Evolutionary conservation across 305 asterid genomes (phyloP).

Genomic region (Solanum chacoense): DNA sequence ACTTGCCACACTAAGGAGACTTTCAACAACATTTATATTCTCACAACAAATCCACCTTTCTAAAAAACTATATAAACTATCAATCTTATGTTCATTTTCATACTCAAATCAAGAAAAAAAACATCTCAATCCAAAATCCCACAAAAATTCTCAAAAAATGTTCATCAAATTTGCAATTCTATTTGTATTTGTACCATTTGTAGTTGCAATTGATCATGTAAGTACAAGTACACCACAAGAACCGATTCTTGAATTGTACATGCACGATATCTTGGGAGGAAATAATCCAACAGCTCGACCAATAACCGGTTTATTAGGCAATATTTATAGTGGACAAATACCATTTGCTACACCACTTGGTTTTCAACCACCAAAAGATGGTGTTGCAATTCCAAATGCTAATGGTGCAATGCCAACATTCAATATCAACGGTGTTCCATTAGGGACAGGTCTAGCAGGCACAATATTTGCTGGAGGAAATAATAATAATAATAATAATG

Average conservation of each 20-base stretch:
- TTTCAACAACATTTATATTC: not conserved
- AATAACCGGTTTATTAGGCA: constrained; percentile 69
- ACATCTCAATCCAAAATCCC: not conserved
- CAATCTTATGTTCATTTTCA: not conserved
- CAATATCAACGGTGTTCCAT: constrained; percentile 50
- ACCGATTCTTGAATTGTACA: constrained; percentile 44
- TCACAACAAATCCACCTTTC: constrained; percentile 15
- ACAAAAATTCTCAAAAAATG: constrained; percentile 13
- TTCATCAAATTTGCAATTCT: constrained; percentile 13
- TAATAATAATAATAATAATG: constrained; percentile 14
- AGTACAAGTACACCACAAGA: not conserved
- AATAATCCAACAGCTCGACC: constrained; percentile 88
- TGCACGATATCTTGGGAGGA: constrained; percentile 84
- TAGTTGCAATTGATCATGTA: constrained; percentile 18
- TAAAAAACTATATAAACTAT: not conserved
- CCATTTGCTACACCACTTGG: constrained; percentile 85
- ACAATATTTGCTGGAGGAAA: constrained; percentile 46
- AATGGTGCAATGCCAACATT: constrained; percentile 74
- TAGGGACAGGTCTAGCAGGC: constrained; percentile 70
- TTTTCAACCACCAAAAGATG: constrained; percentile 41
- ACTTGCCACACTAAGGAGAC: constrained; percentile 1
- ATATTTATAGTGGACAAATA: constrained; percentile 77
- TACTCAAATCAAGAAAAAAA: not conserved
- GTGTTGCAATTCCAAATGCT: constrained; percentile 69
- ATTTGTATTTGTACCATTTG: constrained; percentile 9